These are phyloP conservation scores for Gossypium australe DNA, from an alignment of 345 rosid genomes.

Conservation along the genomic window DNA sequence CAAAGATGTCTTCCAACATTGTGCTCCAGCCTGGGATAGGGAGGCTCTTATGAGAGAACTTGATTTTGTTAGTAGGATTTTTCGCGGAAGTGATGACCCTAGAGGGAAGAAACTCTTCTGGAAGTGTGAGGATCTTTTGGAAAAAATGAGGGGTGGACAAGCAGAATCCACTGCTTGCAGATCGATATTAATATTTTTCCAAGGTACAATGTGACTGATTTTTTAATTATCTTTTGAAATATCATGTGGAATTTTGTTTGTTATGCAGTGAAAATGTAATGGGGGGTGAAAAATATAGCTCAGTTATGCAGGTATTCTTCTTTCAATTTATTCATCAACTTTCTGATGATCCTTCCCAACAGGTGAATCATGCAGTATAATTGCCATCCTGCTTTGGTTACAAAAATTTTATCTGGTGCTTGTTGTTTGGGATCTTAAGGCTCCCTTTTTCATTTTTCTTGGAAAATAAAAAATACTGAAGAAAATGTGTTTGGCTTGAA, in stretches of 20 bases:
- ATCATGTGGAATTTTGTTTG: neutral
- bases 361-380: neutral
- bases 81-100: conserved; percentile 83
- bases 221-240: neutral
- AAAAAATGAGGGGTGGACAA: conserved; percentile 76
- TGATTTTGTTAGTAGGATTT: conserved; percentile 81
- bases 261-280: neutral
- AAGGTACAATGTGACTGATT: conserved; percentile 43
- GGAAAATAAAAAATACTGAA: no score
- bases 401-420: neutral
- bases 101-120: conserved; percentile 78
- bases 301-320: neutral
- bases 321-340: no score
- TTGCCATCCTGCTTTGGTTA: neutral
- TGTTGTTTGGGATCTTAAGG: neutral
- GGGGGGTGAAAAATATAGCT: neutral
- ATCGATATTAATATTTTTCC: conserved; percentile 69
- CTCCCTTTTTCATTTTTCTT: no score
- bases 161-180: conserved; percentile 68
- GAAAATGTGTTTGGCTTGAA: no score
- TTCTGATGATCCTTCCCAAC: no score
- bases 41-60: conserved; percentile 83
- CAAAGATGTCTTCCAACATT: conserved; percentile 91
- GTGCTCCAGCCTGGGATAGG: conserved; percentile 86
- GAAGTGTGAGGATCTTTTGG: conserved; percentile 84